Evolutionary conservation across 208 protist species (phyloP), one percentile per base, ranked within the genome.

Genomic region (Trypanosoma cruzi): DNA sequence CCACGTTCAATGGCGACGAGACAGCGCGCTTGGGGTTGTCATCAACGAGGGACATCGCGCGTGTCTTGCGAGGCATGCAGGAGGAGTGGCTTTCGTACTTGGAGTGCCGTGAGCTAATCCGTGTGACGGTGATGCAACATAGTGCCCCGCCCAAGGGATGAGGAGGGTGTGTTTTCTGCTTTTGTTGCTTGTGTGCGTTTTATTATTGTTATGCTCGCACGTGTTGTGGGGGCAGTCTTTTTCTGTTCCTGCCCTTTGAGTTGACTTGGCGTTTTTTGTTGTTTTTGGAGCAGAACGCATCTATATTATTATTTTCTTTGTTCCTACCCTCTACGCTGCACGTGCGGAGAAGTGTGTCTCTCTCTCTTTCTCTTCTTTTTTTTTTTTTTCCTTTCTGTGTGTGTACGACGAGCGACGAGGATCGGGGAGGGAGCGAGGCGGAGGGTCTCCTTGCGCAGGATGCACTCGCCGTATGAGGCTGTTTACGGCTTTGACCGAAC

Each of bases 401-500:
- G 48, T n/a, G 48, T 52, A 18, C 8, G 26, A 5, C 28, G 4
- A 26, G 1, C 7, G 29, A 57, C 28, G 26, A 18, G 10, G 5
- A 14, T 16, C 40, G 40, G 13, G 34, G 14, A 57, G 29, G 29
- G 34, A 18, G 13, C 0, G 29, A 57, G 26, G 34, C 18, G 36
- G 24, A 53, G n/a, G 8, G 8, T 53, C 14, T 32, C 13, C 36
- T 4, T 28, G 16, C 20, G 36, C 31, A 31, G 24, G 76, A 80
- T 86, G 78, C 80, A 82, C 68, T 92, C 86, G 13, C 85, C 82
- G 10, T 84, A 79, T 56, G 71, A 88, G 75, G 82, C 90, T 16
- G 83, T 92, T 14, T 77, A 80, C 44, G 87, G 88, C 26, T 82
- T 89, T 75, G 90, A 95, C 77, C 60, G 77, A 18, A 95, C 90